Evolutionary conservation across 257 asterid genomes (phyloP), one percentile per base, ranked within the genome.

Genomic region (Schizonepeta tenuifolia): DNA sequence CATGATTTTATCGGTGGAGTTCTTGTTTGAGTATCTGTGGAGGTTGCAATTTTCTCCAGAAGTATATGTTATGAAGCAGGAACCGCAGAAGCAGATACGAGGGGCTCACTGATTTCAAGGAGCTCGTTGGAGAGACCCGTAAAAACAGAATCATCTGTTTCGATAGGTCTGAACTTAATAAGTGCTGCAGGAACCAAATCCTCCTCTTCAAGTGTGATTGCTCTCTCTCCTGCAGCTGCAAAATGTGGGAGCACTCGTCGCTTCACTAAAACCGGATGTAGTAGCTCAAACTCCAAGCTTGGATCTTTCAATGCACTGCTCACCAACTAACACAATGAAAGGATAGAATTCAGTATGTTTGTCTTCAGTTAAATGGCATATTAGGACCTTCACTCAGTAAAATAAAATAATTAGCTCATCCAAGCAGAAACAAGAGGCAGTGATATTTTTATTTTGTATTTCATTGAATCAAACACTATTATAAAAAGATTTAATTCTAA

Each of bases 111-210:
- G 70, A 85, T 81, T 74, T 83, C 84, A 43, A 92, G 94, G 65
- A 95, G 97, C 43, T 90, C 96, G 20, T 90, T 89, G 31, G 88
- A 50, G 22, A 90, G 91, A 57, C 98, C 96, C 0, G 99, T 95
- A 56, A 95, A 90, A 53, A 92, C 92, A 35, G 73, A 66, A 3
- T 88, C 79, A 6, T 86, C 98, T 7, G 91, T 85, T 81, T 95
- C 98, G 15, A 86, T 79, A 15, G 97, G 97, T 70, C 73, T 86
- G 82, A 84, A 95, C 83, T 95, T 95, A 73, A 90, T 76, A 3
- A 95, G 90, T 26, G 95, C 97, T n/a, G 96, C 70, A 60, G 98
- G 99, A 40, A 95, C 92, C 80, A 95, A 80, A 85, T 90, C 99
- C 77, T 95, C 98, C 5, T 88, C 91, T 70, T 88, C 98, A 10